Evolutionary conservation across 2,329 filamentous ascomycete genomes (phyloP).

Genomic region (Dactylonectria estremocensis): DNA sequence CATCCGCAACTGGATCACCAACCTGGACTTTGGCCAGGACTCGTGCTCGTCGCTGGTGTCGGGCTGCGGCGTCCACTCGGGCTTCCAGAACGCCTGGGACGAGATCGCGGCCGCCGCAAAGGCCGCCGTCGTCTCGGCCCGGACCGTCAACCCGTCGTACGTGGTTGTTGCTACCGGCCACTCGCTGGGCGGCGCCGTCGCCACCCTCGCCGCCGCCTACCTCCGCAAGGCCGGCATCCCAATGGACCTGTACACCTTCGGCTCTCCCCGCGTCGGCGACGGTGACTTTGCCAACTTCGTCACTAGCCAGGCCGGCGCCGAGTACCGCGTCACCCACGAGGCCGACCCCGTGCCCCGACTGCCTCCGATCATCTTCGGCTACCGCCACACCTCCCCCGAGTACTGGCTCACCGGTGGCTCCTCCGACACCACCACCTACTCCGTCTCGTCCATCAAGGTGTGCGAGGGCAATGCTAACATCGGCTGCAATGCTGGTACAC

Average conservation of each 20-base stretch:
- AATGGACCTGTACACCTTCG: conserved; percentile 75
- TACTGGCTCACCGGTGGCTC: conserved; percentile 70
- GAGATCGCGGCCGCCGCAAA: conserved; percentile 64
- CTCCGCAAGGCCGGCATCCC: conserved; percentile 64
- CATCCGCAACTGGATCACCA: conserved; percentile 74
- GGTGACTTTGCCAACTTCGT: conserved; percentile 68
- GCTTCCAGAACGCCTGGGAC: conserved; percentile 73
- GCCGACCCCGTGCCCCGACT: conserved; percentile 79
- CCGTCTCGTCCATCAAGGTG: conserved; percentile 58
- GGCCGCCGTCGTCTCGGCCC: conserved; percentile 60
- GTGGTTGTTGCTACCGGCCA: conserved; percentile 75
- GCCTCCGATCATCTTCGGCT: conserved; percentile 73
- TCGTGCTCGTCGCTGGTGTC: conserved; percentile 48
- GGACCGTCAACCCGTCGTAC: conserved; percentile 65
- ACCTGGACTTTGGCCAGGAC: conserved; percentile 57
- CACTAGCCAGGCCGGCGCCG: conserved; percentile 64
- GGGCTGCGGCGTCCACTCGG: conserved; percentile 68
- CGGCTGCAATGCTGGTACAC: conserved; percentile 66
- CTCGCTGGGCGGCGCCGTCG: conserved; percentile 77
- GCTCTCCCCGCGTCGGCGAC: conserved; percentile 77
- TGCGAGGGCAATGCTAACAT: conserved; percentile 65
- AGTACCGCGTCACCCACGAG: conserved; percentile 77
- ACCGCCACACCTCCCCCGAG: conserved; percentile 78
- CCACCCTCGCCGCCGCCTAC: conserved; percentile 71
- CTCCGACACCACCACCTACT: conserved; percentile 54